These are phyloP conservation scores for Pythium monospermum DNA, from an alignment of 352 stramenopile genomes.

Conservation along the genomic window DNA sequence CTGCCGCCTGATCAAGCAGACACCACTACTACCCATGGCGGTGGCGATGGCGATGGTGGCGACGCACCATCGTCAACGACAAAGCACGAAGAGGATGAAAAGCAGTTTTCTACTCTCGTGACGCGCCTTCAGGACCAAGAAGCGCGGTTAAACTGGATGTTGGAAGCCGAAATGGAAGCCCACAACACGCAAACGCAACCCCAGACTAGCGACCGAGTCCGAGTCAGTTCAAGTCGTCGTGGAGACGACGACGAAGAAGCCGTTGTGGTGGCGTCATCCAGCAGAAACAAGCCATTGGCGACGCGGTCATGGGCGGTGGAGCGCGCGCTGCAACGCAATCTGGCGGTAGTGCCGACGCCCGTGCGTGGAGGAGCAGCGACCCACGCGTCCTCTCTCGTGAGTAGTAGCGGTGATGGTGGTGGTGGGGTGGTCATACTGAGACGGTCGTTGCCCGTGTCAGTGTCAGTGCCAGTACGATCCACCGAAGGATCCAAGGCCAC, in stretches of 20 bases:
- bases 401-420: too few relatives aligned
- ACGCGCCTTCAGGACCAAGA: slow-evolving; percentile 54
- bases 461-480: slow-evolving; percentile 4
- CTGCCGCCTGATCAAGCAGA: too few relatives aligned
- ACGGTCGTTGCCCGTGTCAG: too few relatives aligned
- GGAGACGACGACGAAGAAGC: background rate
- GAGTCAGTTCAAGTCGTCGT: background rate
- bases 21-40: too few relatives aligned
- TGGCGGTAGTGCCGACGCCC: slow-evolving; percentile 36
- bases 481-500: background rate
- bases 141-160: slow-evolving; percentile 62
- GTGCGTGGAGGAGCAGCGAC: slow-evolving; percentile 18
- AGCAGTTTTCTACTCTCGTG: slow-evolving; percentile 29
- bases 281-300: slow-evolving; percentile 13
- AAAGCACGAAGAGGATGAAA: slow-evolving; percentile 4
- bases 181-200: slow-evolving; percentile 35
- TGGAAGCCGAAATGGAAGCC: slow-evolving; percentile 70
- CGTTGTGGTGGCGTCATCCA: background rate
- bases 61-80: too few relatives aligned
- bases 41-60: too few relatives aligned
- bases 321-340: slow-evolving; percentile 36
- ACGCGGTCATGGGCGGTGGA: slow-evolving; percentile 56
- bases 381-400: too few relatives aligned
- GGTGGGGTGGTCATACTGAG: too few relatives aligned
- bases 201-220: background rate